Base-by-base conservation (phyloP, 1,284 basidiomycete genomes). In the Pisolithus thermaeus region DNA sequence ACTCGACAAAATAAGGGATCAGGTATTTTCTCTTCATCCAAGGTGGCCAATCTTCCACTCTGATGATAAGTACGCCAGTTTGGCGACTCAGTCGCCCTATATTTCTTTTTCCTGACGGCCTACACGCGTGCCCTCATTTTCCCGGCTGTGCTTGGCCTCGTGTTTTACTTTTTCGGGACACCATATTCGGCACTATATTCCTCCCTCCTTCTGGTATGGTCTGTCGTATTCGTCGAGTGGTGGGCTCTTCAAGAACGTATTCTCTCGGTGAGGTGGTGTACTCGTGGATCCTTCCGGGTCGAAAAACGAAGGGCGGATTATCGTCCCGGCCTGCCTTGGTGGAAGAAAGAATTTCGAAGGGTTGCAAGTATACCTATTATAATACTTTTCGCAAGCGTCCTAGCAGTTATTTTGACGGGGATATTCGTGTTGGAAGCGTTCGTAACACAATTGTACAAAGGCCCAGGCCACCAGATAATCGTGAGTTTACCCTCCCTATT, bases 401-500 rank as follows among this genome's bases (percentile, higher is more conserved):
- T 99, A 20, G 81, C 80, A 1, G 73, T 77, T 1, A 70, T 94
- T 23, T 71, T 94, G 54, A 91, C 89, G 1, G 79, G 73, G 5
- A 89, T 93, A 46, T 96, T 96, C 66, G 72, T 94, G 20, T 76
- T 95, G 50, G 92, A 95, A 65, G 91, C 90, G 0, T 95, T 96
- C 58, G 85, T 94, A 7, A 84, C 86, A 0, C 76, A 87, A 42
- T 70, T 95, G 2, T 97, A 97, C 70, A 83, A 85, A 16, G 96
- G 97, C 0, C 88, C 92, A 1, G 90, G 90, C 7, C 81, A 88
- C 61, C 72, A 83, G 55, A 77, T 89, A 47, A 76, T 93, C 11
- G 90, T 92, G 61, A 65, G 89, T 73, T 16, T 4, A 27, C 9
- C 9, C 2, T 2, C 14, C 28, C 12, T 40, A 16, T 30, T 38